Conservation (phyloP, 257 asterid species). For the Echites panduratus region DNA sequence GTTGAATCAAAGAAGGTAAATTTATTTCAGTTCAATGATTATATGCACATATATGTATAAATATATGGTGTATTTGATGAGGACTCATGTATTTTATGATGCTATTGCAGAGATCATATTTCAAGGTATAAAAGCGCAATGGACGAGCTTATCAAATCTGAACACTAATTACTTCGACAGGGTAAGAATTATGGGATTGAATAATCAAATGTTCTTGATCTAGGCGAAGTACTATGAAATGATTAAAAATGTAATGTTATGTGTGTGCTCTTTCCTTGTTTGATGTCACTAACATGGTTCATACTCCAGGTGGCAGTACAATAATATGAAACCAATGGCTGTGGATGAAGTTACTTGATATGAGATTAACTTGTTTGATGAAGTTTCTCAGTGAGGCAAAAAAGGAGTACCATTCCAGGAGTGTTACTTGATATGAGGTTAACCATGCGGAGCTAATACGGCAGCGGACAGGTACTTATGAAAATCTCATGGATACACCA, state of each 20-base stretch:
- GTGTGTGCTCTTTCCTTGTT: not conserved
- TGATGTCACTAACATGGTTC: not conserved
- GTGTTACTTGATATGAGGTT: too few relatives aligned
- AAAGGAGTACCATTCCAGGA: too few relatives aligned
- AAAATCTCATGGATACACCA: too few relatives aligned
- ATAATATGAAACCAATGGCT: not conserved
- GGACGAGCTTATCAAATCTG: slow-evolving; percentile 63
- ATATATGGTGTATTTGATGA: slow-evolving; percentile 5
- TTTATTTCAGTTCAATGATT: not conserved
- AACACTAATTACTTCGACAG: slow-evolving; percentile 26
- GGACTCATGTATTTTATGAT: not conserved
- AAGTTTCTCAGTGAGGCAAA: too few relatives aligned
- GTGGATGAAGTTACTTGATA: not conserved
- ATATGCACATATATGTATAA: not conserved
- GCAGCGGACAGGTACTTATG: too few relatives aligned
- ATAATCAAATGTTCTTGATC: not conserved
- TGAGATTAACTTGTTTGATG: too few relatives aligned
- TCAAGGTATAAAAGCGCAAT: slow-evolving; percentile 56
- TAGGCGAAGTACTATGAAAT: not conserved
- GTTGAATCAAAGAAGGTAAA: slow-evolving; percentile 61
- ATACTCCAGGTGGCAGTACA: not conserved
- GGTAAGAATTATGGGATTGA: slow-evolving; percentile 8
- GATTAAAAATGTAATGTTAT: not conserved
- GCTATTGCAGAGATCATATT: slow-evolving; percentile 62
- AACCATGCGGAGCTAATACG: too few relatives aligned